Evolutionary conservation across 192 early-diverging fungal species (phyloP), one percentile per base, ranked within the genome.

Genomic region (Coemansia reversa): DNA sequence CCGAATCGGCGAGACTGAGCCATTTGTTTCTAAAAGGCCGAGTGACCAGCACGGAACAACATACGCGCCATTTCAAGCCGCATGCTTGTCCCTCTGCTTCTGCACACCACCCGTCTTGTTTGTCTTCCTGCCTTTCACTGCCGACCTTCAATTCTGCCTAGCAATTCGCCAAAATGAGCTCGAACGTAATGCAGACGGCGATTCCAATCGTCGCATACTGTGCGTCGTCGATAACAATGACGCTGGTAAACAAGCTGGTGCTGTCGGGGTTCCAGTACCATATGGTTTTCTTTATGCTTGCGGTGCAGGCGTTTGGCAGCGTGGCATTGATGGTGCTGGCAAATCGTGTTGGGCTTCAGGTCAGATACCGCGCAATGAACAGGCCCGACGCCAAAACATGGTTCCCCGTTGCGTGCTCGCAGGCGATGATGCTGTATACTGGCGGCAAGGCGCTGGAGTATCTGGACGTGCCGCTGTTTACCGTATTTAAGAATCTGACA

Each of bases 401-500:
- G 94, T 88, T 97, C 62, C 86, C 89, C 2, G 93, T 98, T 68
- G 89, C 94, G 6, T 65, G 86, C 59, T 83, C 89, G 47, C 85
- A 96, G 35, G 93, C 93, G 4, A 83, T 88, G 35, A 98, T 98
- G 97, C 91, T 98, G 61, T 97, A 97, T 81, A 96, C 95, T 14
- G 97, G 95, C 53, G 92, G 92, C 55, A 96, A 96, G 74, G 90
- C 93, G 45, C 74, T 98, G 5, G 92, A 96, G 71, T 96, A 87
- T 76, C 85, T 98, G 39, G 86, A 90, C 58, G 94, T 98, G 58
- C 92, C 97, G 16, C 79, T 98, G 32, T 97, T 96, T 68, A 98
- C 97, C 27, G 90, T 98, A 61, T 98, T 97, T 84, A 98, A 98
- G 82, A 98, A 98, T 83, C 71, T 97, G 66, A 98, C 97, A 45